phyloP scores from a whole-genome alignment of 2,329 filamentous ascomycete genomes.

The Bipolaris gigantea region DNA sequence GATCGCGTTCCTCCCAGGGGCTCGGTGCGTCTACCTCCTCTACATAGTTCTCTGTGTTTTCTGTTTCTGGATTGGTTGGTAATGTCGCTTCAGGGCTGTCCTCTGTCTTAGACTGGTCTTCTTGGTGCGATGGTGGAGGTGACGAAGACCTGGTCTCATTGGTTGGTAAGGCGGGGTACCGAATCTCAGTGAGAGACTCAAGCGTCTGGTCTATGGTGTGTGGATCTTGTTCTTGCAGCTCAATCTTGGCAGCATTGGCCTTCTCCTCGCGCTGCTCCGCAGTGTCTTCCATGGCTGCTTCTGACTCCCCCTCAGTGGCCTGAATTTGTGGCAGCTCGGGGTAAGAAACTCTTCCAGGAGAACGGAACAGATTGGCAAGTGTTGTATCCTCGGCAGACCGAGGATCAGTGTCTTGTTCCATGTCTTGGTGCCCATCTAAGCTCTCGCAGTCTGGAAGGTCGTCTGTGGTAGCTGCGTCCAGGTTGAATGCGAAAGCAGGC shows the following conservation, averaged over 20 bases:
- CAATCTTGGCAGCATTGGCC: not conserved
- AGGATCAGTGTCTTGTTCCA: conserved; percentile 1
- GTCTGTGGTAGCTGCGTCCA: not conserved
- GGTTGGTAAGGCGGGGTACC: conserved; percentile 17
- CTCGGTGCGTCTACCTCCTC: not conserved
- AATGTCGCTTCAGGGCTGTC: not conserved
- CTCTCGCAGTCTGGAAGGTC: conserved; percentile 10
- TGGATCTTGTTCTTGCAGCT: not conserved
- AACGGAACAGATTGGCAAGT: conserved; percentile 26
- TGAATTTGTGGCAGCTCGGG: conserved; percentile 19
- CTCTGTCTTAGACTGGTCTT: not conserved
- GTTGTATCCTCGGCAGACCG: conserved; percentile 23
- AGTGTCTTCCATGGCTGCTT: not conserved
- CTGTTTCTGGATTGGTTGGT: not conserved
- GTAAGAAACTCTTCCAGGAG: conserved; percentile 26
- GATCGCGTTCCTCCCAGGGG: not conserved
- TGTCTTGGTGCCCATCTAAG: conserved; percentile 1
- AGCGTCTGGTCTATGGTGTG: not conserved
- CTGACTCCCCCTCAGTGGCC: not conserved
- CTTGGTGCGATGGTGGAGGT: not conserved
- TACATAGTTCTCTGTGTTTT: not conserved
- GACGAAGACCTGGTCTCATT: not conserved
- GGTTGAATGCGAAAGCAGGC: not conserved
- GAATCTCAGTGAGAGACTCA: conserved; percentile 1
- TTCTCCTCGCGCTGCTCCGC: not conserved